Conservation (phyloP, 495 filamentous ascomycete genomes). For the Aspergillus hancockii region DNA sequence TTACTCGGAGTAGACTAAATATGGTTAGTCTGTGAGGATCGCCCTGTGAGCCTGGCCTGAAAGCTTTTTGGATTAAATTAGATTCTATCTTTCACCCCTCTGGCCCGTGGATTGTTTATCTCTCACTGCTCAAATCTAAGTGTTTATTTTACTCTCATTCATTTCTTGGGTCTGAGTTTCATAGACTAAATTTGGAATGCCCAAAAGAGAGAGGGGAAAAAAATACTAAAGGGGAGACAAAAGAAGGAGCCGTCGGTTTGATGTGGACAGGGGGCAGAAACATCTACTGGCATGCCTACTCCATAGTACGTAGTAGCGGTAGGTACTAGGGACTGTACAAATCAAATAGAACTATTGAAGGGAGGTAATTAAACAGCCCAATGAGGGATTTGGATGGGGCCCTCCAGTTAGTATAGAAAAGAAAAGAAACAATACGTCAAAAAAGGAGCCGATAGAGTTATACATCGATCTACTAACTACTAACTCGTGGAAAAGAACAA, state of each 20-base stretch:
- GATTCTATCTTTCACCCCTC: not conserved
- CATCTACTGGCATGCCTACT: not conserved
- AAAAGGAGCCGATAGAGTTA: not conserved
- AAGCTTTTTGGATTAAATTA: not conserved
- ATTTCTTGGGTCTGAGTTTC: constrained; percentile 7
- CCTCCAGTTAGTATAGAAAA: not conserved
- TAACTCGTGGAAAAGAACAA: not conserved
- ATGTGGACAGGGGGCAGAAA: constrained; percentile 18
- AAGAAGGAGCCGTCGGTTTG: constrained; percentile 13
- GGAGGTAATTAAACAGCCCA: constrained; percentile 15
- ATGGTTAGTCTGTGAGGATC: not conserved
- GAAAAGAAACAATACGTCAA: constrained; percentile 3
- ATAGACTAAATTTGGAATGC: constrained; percentile 10
- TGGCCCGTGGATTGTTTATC: not conserved
- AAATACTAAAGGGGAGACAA: not conserved
- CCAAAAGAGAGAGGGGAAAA: constrained; percentile 7
- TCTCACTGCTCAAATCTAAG: constrained; percentile 6
- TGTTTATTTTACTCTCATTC: constrained; percentile 12
- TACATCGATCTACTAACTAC: not conserved
- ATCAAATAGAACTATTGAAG: constrained; percentile 23
- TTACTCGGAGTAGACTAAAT: not conserved
- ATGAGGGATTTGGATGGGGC: constrained; percentile 8
- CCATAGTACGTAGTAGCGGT: not conserved
- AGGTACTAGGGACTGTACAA: not conserved
- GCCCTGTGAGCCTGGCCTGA: not conserved